Conservation (phyloP, 2,329 filamentous ascomycete species). For the Fusarium decemcellulare region DNA sequence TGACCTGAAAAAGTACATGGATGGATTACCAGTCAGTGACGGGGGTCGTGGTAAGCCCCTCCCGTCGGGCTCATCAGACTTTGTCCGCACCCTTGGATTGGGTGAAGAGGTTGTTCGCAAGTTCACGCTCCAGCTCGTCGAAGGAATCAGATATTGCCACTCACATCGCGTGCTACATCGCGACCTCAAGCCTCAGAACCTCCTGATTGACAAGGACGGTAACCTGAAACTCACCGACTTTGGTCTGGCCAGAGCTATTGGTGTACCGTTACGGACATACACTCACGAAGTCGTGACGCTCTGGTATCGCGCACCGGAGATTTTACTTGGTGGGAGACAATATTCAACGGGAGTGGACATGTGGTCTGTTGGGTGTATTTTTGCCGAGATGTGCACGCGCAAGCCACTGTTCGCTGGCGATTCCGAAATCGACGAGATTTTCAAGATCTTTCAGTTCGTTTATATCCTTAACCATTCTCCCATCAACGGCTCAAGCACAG, state of each 20-base stretch:
- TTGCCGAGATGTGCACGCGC: slow-evolving; percentile 95
- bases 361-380: slow-evolving; percentile 96
- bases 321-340: slow-evolving; percentile 89
- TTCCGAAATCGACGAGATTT: slow-evolving; percentile 70
- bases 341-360: slow-evolving; percentile 96
- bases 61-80: slow-evolving; percentile 77
- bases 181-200: slow-evolving; percentile 91
- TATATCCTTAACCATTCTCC: not conserved
- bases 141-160: slow-evolving; percentile 90
- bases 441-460: slow-evolving; percentile 78
- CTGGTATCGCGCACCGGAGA: slow-evolving; percentile 93
- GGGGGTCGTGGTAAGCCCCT: slow-evolving; percentile 89
- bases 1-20: slow-evolving; percentile 97
- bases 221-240: slow-evolving; percentile 95
- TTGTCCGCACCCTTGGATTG: slow-evolving; percentile 74
- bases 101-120: slow-evolving; percentile 88
- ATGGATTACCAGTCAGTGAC: slow-evolving; percentile 85
- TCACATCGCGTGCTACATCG: slow-evolving; percentile 89
- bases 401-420: slow-evolving; percentile 95
- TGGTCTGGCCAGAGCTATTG: slow-evolving; percentile 89
- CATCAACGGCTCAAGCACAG: not conserved
- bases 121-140: slow-evolving; percentile 90
- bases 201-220: slow-evolving; percentile 87
- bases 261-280: slow-evolving; percentile 90
- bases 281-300: slow-evolving; percentile 96